Percentiles rank a stretch among this genome's conserved stretches.
phyloP scores from a whole-genome alignment of 2,329 filamentous ascomycete genomes.

The Tolypocladium ovalisporum region DNA sequence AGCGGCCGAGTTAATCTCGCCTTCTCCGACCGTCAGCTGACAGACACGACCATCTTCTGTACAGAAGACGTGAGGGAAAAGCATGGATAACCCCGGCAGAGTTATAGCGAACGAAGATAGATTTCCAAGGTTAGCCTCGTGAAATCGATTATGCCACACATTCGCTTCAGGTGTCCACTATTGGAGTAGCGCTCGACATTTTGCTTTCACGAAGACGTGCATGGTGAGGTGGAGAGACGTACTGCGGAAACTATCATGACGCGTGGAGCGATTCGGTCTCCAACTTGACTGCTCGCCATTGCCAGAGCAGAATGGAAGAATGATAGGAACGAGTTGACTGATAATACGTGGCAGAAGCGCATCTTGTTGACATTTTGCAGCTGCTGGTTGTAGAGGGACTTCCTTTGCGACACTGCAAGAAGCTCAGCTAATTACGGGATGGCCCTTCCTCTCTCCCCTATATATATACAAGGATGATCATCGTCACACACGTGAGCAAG shows the following conservation, averaged over 20 bases:
- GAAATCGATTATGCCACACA: constrained; percentile 47
- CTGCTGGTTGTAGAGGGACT: no score
- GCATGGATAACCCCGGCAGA: constrained; percentile 51
- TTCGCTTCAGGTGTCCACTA: constrained; percentile 53
- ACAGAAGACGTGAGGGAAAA: constrained; percentile 56
- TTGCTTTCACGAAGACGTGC: background rate
- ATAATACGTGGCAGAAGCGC: background rate
- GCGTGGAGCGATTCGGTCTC: constrained; percentile 36
- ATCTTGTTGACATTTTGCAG: background rate
- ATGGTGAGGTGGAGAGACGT: background rate
- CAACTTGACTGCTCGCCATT: background rate
- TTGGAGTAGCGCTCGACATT: background rate
- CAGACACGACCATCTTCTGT: constrained; percentile 50
- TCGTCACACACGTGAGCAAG: background rate
- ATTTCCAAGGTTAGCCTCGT: constrained; percentile 35
- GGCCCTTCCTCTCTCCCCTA: background rate
- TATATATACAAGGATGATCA: background rate
- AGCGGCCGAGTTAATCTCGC: constrained; percentile 64
- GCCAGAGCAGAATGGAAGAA: background rate
- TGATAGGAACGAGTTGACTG: background rate
- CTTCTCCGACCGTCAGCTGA: constrained; percentile 57
- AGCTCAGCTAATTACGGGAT: no score
- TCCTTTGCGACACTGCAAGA: no score
- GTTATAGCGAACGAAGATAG: constrained; percentile 46
- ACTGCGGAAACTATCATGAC: constrained; percentile 27